These are phyloP conservation scores for Peterozyma xylosa DNA, from an alignment of 805 yeast species.

Conservation along the genomic window DNA sequence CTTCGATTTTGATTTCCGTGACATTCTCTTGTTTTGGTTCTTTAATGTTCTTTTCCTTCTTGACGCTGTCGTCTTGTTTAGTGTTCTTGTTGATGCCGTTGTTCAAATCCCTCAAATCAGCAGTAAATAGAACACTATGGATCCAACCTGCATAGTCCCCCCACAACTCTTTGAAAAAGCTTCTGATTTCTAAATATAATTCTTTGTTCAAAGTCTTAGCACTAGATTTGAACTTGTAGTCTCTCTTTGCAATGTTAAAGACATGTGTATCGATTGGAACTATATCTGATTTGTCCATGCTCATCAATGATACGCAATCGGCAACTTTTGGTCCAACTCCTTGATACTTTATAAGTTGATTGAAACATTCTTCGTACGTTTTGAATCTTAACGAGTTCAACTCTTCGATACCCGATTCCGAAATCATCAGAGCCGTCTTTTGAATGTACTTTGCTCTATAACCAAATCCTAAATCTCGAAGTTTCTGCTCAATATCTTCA, in stretches of 20 bases:
- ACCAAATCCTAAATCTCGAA: constrained; percentile 66
- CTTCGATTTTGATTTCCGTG: too few relatives aligned
- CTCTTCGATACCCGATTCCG: constrained; percentile 23
- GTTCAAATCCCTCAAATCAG: constrained; percentile 66
- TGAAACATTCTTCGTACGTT: constrained; percentile 46
- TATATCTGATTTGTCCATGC: constrained; percentile 74
- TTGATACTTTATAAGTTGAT: constrained; percentile 51
- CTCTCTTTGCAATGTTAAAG: constrained; percentile 79
- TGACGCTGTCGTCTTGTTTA: constrained; percentile 6
- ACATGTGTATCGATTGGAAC: constrained; percentile 98
- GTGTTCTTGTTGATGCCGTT: constrained; percentile 47
- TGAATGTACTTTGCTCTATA: constrained; percentile 86
- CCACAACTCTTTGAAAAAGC: constrained; percentile 61
- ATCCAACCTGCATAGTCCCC: constrained; percentile 98
- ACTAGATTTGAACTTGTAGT: constrained; percentile 49
- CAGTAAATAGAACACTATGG: constrained; percentile 86
- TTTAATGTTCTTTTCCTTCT: too few relatives aligned
- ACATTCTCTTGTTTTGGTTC: too few relatives aligned
- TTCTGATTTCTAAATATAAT: constrained; percentile 49
- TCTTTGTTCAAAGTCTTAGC: constrained; percentile 40
- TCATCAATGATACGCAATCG: constrained; percentile 92
- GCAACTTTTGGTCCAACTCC: constrained; percentile 99
- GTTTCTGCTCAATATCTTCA: constrained; percentile 16
- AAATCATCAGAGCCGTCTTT: constrained; percentile 60
- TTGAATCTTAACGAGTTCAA: constrained; percentile 36